These are phyloP conservation scores for Diaporthe ampelina DNA, from an alignment of 2,329 filamentous ascomycete species.

Conservation along the genomic window DNA sequence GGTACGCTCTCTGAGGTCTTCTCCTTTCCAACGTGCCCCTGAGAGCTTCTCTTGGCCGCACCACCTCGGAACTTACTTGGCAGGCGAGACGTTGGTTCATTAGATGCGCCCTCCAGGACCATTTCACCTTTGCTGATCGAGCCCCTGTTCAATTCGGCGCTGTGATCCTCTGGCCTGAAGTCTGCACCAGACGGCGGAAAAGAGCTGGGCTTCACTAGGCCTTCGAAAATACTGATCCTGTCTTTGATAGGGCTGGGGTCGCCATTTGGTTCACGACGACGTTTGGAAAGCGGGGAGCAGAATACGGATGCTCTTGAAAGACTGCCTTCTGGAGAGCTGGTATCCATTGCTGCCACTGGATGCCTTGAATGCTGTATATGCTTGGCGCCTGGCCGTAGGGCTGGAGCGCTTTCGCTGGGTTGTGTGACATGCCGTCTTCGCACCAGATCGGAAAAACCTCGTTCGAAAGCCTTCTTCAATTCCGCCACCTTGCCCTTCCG, in stretches of 20 bases:
- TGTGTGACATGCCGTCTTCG: neutral
- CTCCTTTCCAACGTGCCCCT: neutral
- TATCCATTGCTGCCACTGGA: neutral
- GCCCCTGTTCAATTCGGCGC: too few relatives aligned
- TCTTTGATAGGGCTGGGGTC: conserved; percentile 10
- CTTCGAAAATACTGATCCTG: conserved; percentile 36
- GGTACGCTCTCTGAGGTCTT: neutral
- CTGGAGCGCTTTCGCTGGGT: neutral
- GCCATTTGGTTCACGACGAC: conserved; percentile 8
- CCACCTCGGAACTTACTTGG: conserved; percentile 4
- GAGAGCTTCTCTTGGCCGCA: neutral
- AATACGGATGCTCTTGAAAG: neutral
- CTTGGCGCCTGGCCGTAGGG: neutral
- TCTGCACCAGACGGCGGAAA: neutral
- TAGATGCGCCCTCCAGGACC: too few relatives aligned
- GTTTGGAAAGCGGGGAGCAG: conserved; percentile 19
- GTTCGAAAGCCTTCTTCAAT: neutral
- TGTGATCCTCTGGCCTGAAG: neutral
- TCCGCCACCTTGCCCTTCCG: conserved; percentile 2
- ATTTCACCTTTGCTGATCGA: too few relatives aligned
- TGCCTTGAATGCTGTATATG: neutral
- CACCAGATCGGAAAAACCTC: neutral
- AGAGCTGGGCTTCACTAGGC: conserved; percentile 30
- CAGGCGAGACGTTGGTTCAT: neutral
- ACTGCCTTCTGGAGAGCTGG: neutral